phyloP scores from a whole-genome alignment of 805 yeast species.

The Myxozyma geophila region DNA sequence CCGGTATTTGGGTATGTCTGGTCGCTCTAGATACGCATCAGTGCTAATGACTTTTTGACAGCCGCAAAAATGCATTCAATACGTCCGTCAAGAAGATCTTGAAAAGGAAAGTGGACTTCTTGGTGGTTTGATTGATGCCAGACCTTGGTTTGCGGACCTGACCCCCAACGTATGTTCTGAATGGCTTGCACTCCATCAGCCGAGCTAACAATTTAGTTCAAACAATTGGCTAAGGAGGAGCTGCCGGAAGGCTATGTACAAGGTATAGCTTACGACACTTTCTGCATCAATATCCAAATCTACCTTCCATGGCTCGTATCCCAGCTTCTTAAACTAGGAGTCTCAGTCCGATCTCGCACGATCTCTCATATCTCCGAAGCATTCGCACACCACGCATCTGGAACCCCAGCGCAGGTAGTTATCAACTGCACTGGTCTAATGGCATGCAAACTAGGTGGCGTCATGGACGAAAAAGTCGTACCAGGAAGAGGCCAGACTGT shows the following conservation, averaged over 20 bases:
- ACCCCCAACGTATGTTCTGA: conserved; percentile 23
- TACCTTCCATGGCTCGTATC: conserved; percentile 60
- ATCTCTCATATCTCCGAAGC: conserved; percentile 56
- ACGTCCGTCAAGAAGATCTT: conserved; percentile 28
- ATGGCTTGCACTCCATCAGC: too few species aligned
- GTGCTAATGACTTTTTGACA: background rate
- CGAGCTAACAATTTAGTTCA: conserved; percentile 3
- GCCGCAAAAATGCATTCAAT: conserved; percentile 17
- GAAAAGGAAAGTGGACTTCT: conserved; percentile 14
- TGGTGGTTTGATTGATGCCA: conserved; percentile 23
- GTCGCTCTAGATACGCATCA: too few species aligned
- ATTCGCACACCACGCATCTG: conserved; percentile 47
- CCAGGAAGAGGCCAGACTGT: conserved; percentile 85
- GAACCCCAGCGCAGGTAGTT: conserved; percentile 48
- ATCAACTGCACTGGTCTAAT: conserved; percentile 83
- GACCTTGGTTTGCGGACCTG: conserved; percentile 33
- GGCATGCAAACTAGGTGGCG: conserved; percentile 66
- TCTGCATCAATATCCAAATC: conserved; percentile 62
- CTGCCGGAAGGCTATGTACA: conserved; percentile 58
- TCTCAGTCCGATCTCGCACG: conserved; percentile 51
- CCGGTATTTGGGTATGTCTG: conserved; percentile 35
- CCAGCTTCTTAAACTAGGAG: conserved; percentile 54
- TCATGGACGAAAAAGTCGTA: conserved; percentile 61
- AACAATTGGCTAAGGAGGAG: conserved; percentile 45
- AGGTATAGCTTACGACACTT: conserved; percentile 60